Evolutionary conservation across 805 yeast species (phyloP), one percentile per base, ranked within the genome.

Genomic region (Gaillardinia entomophila): DNA sequence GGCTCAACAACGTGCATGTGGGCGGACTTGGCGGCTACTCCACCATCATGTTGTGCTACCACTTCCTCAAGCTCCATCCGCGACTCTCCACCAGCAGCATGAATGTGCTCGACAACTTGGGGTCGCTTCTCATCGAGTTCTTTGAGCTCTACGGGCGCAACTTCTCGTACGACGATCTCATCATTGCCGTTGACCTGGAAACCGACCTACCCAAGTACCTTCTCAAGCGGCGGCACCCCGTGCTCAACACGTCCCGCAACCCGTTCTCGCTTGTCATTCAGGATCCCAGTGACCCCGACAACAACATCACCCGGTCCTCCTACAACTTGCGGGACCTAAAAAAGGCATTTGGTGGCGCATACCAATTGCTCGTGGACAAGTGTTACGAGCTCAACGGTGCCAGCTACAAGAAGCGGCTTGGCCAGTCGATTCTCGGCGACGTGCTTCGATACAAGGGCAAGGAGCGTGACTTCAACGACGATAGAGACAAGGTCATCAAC

Each of bases 1-100:
- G 71, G 36, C 63, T 89, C 39, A 87, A 88, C 48, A 82, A 85
- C 41, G 97, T 90, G 12, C 94, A 83, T 46, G 79, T 79, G 15
- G 98, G 98, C 32, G 97, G 97, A 0, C 62, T 90, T 4, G 97
- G 98, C 26, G 97, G 97, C 0, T 90, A 82, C 53, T 77, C 96
- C 6, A 84, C 86, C n/a, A 86, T 89, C 27, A 88, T 96, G 48
- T 50, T 92, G 51, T 87, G 83, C 12, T 79, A 79, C 46, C 78
- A 90, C 12, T 88, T 89, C 49, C 57, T 89, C 40, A 73, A 68
- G 43, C 62, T 83, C 40, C 97, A 90, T 53, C 96, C 96, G 12
- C 68, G 88, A 42, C 51, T 87, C 10, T 53, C 79, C 2, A 75
- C 94, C 0, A 69, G 75, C 5, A 75, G 77, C 28, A 81, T 88